Evolutionary conservation across 495 filamentous ascomycete genomes (phyloP).

Genomic region (Podospora comata): DNA sequence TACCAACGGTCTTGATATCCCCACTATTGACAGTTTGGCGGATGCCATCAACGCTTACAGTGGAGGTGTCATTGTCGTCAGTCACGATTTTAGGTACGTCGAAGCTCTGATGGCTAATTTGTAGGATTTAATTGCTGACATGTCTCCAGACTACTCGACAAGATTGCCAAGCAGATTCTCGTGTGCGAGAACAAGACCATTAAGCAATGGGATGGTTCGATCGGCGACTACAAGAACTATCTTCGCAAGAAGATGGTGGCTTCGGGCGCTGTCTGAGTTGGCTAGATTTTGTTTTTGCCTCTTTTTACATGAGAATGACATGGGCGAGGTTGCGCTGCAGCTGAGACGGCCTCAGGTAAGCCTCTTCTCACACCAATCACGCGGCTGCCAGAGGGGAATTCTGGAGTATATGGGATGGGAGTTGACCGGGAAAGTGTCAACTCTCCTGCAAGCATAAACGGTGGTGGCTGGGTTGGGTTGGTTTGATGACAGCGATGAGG

Average conservation of each 20-base stretch:
- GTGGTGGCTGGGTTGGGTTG: conserved; percentile 2
- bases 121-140: conserved; percentile 20
- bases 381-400: not conserved
- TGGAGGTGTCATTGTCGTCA: conserved; percentile 96
- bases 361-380: not conserved
- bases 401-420: not conserved
- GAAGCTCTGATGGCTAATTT: not conserved
- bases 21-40: conserved; percentile 94
- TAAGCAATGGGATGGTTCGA: conserved; percentile 80
- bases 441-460: not conserved
- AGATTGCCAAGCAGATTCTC: conserved; percentile 99
- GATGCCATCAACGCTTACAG: conserved; percentile 96
- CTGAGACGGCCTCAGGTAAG: not conserved
- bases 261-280: conserved; percentile 56
- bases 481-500: not conserved
- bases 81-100: conserved; percentile 92
- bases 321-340: not conserved
- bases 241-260: conserved; percentile 95
- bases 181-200: conserved; percentile 97
- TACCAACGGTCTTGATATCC: conserved; percentile 99
- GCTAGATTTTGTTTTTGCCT: not conserved
- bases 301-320: conserved; percentile 8
- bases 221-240: conserved; percentile 95
- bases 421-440: not conserved
- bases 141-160: conserved; percentile 76